Percentiles rank a stretch among this genome's conserved stretches.
Conservation (phyloP, 441 rosid genomes). For the Aleurites moluccanus region DNA sequence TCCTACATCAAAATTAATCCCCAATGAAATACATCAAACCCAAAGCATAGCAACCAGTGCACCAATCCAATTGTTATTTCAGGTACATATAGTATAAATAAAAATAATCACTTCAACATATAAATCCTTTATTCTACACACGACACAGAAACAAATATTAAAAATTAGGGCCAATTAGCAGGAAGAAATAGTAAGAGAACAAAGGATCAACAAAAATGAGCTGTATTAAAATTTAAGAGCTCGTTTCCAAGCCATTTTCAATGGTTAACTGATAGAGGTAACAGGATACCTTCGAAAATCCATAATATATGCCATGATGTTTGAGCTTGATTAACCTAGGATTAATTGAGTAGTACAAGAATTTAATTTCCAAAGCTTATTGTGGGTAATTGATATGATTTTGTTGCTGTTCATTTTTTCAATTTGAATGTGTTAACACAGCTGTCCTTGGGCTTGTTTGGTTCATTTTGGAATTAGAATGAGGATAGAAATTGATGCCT, state of each 20-base stretch:
- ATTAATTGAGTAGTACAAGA: not conserved
- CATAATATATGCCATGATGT: not conserved
- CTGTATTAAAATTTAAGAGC: not conserved
- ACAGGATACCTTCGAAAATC: not conserved
- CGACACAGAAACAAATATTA: not conserved
- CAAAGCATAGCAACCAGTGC: not conserved
- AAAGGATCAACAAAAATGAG: not conserved
- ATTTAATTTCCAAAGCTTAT: not conserved
- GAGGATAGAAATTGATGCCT: too few species aligned
- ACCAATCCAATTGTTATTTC: not conserved
- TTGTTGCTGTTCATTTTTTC: not conserved
- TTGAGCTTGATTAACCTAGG: not conserved
- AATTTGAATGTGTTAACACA: not conserved
- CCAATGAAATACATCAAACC: constrained; percentile 6
- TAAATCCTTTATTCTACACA: not conserved
- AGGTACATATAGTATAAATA: constrained; percentile 6
- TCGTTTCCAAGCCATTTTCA: not conserved
- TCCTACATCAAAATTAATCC: constrained; percentile 7
- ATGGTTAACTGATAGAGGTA: not conserved
- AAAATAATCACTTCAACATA: not conserved
- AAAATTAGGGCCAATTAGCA: not conserved
- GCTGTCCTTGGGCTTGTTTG: not conserved
- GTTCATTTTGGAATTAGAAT: too few species aligned
- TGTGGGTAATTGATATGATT: not conserved
- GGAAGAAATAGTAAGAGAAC: not conserved